Percentiles rank a stretch among this genome's conserved stretches.
These are phyloP conservation scores for Letharia columbiana DNA, from an alignment of 495 filamentous ascomycete genomes.

Conservation along the genomic window DNA sequence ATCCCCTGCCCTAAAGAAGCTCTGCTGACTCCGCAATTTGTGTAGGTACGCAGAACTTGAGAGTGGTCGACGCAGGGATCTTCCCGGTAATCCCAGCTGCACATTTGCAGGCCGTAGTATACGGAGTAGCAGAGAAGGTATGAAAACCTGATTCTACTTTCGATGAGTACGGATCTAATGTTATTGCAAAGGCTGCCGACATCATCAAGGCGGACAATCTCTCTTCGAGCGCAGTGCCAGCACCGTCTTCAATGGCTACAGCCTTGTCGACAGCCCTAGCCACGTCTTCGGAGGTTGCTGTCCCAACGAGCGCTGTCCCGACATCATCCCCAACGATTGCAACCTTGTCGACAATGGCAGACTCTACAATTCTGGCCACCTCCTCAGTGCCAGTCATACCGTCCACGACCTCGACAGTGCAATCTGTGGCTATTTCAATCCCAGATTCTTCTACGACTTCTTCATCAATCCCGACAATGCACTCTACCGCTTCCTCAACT, in stretches of 20 bases:
- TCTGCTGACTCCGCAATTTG: background rate
- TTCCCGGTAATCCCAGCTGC: slow-evolving; percentile 40
- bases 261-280: background rate
- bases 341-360: background rate
- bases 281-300: background rate
- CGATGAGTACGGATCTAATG: slow-evolving; percentile 3
- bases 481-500: background rate
- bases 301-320: background rate
- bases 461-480: background rate
- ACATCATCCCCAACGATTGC: background rate
- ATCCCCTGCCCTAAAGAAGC: background rate
- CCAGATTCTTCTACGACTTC: background rate
- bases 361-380: background rate
- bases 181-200: slow-evolving; percentile 24
- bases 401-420: background rate
- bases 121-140: slow-evolving; percentile 43
- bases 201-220: slow-evolving; percentile 28
- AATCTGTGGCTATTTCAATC: background rate
- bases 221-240: slow-evolving; percentile 6
- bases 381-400: background rate
- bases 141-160: slow-evolving; percentile 18
- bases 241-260: slow-evolving; percentile 8
- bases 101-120: slow-evolving; percentile 44
- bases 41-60: slow-evolving; percentile 35
- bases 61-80: slow-evolving; percentile 42